Evolutionary conservation across 2,329 filamentous ascomycete species (phyloP).

Genomic region (Chaetothyriales sp.): DNA sequence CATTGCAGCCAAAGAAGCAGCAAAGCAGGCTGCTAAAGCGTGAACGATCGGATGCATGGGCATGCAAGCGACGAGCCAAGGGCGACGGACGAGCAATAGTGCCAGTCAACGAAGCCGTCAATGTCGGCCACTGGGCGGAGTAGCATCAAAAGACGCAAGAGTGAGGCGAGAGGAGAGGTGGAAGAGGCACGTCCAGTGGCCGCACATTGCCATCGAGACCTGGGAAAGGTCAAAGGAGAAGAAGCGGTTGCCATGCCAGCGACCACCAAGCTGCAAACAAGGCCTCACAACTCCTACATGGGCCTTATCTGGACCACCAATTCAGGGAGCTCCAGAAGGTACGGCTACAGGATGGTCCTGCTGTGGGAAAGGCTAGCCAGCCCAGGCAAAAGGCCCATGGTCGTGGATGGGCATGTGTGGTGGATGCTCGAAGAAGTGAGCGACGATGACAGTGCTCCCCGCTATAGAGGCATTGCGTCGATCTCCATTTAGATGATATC

Average conservation of each 20-base stretch:
- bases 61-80: neutral
- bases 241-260: neutral
- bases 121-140: neutral
- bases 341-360: neutral
- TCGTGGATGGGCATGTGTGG: neutral
- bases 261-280: neutral
- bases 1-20: constrained; percentile 5
- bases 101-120: neutral
- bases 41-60: neutral
- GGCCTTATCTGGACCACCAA: neutral
- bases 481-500: neutral
- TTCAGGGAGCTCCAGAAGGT: neutral
- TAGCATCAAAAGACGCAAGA: neutral
- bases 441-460: neutral
- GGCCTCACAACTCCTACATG: neutral
- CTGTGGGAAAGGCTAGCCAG: neutral
- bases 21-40: neutral
- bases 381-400: neutral
- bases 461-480: neutral
- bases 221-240: neutral
- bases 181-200: neutral
- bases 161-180: neutral
- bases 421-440: neutral
- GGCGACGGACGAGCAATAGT: neutral
- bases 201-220: neutral